phyloP scores from a whole-genome alignment of 2,329 filamentous ascomycete genomes.

The Epichloe gansuensis region DNA sequence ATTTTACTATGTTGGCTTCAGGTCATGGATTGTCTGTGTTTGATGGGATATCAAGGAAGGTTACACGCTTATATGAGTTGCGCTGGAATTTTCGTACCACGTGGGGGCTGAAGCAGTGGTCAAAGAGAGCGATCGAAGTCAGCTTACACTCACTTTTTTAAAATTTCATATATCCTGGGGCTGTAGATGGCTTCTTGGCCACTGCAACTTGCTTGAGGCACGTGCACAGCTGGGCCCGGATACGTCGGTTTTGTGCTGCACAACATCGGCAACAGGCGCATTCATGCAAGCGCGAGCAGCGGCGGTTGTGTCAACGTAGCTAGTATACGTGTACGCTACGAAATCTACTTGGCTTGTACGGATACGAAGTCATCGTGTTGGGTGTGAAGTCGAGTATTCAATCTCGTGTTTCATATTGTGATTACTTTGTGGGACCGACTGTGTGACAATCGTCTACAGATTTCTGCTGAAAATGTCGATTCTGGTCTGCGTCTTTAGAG shows the following conservation, averaged over 20 bases:
- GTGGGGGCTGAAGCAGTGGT: background rate
- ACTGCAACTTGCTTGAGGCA: background rate
- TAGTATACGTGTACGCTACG: background rate
- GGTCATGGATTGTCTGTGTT: background rate
- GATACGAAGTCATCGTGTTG: background rate
- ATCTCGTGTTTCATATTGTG: background rate
- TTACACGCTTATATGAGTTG: slow-evolving; percentile 6
- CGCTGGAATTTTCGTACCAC: background rate
- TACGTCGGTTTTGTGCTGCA: background rate
- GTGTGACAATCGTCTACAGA: too few relatives aligned
- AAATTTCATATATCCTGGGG: background rate
- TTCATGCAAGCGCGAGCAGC: background rate
- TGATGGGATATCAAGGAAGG: background rate
- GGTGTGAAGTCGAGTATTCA: background rate
- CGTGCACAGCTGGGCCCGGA: background rate
- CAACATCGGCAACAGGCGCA: background rate
- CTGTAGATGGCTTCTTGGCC: background rate
- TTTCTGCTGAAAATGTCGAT: too few relatives aligned
- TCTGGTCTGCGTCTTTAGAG: too few relatives aligned
- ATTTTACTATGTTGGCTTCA: background rate
- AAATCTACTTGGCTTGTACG: background rate
- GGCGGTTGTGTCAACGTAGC: background rate
- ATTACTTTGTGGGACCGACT: background rate
- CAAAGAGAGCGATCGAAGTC: background rate
- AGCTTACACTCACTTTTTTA: background rate